A percentile compares a stretch with the other conserved stretches of the same genome.
Conservation (phyloP, 140 eudicot genomes). For the Oenanthe javanica region DNA sequence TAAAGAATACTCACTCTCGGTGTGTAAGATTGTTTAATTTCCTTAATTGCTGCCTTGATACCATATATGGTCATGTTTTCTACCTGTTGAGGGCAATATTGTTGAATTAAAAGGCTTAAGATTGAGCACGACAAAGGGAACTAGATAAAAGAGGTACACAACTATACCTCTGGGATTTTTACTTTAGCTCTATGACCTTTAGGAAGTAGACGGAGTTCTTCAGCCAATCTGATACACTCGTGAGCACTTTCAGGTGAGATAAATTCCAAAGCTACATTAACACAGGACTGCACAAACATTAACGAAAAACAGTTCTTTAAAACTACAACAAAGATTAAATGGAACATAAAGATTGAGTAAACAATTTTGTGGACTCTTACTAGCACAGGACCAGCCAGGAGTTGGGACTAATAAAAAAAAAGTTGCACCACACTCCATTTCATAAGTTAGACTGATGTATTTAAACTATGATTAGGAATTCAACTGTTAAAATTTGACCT, state of each 20-base stretch:
- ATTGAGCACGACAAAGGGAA: neutral
- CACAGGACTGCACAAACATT: constrained; percentile 61
- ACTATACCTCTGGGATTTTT: constrained; percentile 50
- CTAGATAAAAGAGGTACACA: neutral
- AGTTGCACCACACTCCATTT: neutral
- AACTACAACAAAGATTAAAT: neutral
- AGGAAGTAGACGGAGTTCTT: constrained; percentile 85
- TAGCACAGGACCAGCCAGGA: neutral
- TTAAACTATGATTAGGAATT: neutral
- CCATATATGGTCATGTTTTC: constrained; percentile 60
- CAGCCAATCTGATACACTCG: constrained; percentile 60
- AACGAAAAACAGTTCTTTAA: neutral
- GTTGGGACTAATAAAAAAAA: neutral
- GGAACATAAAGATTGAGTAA: neutral
- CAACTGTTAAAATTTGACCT: no score
- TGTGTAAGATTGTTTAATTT: constrained; percentile 29
- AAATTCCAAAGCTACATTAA: constrained; percentile 63
- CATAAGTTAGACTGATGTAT: neutral
- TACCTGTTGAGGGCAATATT: constrained; percentile 43
- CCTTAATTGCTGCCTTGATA: constrained; percentile 61
- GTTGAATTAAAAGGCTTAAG: neutral
- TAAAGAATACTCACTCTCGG: constrained; percentile 29
- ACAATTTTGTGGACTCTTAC: neutral
- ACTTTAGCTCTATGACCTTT: constrained; percentile 67
- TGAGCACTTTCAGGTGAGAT: constrained; percentile 87